These are phyloP conservation scores for Claviceps arundinis DNA, from an alignment of 2,329 filamentous ascomycete species.

Conservation along the genomic window DNA sequence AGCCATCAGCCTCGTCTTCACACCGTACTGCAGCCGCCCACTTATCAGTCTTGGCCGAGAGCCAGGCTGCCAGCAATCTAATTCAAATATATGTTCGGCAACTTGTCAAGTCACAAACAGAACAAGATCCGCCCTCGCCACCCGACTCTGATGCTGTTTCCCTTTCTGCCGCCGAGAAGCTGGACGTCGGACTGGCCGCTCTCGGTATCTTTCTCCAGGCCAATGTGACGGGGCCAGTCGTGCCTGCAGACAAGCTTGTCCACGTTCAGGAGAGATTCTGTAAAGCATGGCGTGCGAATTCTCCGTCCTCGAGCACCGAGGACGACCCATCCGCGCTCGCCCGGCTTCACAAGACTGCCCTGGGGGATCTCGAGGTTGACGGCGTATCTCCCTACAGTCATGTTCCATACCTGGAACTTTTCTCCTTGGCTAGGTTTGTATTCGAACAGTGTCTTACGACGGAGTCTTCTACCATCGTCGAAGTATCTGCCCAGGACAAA, in stretches of 20 bases:
- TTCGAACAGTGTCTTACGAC: conserved; percentile 20
- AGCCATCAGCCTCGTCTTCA: conserved; percentile 2
- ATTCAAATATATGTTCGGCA: conserved; percentile 4
- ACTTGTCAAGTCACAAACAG: not conserved
- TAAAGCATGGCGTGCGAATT: conserved; percentile 21
- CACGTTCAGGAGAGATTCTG: conserved; percentile 25
- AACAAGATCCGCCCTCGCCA: not conserved
- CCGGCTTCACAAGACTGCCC: conserved; percentile 40
- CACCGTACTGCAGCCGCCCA: conserved; percentile 6
- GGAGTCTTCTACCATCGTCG: conserved; percentile 13
- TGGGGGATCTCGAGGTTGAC: conserved; percentile 63
- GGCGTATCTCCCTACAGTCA: conserved; percentile 77
- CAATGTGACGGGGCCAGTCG: conserved; percentile 75
- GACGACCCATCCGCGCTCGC: conserved; percentile 15
- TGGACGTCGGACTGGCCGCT: conserved; percentile 21
- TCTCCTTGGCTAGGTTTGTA: conserved; percentile 54
- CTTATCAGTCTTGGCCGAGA: conserved; percentile 6
- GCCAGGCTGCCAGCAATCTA: conserved; percentile 4
- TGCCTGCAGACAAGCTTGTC: conserved; percentile 24
- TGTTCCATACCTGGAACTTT: conserved; percentile 71
- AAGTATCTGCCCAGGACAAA: conserved; percentile 12
- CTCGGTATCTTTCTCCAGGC: conserved; percentile 72
- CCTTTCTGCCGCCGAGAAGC: conserved; percentile 7
- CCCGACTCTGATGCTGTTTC: conserved; percentile 1
- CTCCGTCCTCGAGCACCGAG: not conserved